phyloP scores from a whole-genome alignment of 2,329 filamentous ascomycete genomes.

The Penicillium expansum region DNA sequence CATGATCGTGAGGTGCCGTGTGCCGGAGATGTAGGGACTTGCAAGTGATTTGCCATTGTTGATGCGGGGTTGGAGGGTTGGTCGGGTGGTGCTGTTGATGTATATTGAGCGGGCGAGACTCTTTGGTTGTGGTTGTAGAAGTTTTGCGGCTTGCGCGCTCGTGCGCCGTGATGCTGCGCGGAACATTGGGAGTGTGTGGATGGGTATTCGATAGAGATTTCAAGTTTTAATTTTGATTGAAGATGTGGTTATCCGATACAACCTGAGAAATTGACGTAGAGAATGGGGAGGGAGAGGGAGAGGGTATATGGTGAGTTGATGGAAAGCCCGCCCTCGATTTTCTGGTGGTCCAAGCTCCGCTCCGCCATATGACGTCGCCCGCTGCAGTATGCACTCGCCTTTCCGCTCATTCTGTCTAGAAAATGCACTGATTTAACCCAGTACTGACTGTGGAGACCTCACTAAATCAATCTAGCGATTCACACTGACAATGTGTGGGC shows the following conservation, averaged over 20 bases:
- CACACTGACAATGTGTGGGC: slow-evolving; percentile 60
- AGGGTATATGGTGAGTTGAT: slow-evolving; percentile 3
- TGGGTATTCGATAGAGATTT: background rate
- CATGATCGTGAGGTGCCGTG: slow-evolving; percentile 27
- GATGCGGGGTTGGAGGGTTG: slow-evolving; percentile 8
- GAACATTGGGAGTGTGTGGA: slow-evolving; percentile 22
- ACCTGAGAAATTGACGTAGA: background rate
- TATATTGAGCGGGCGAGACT: slow-evolving; percentile 23
- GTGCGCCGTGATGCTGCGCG: slow-evolving; percentile 30
- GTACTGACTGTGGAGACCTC: no score
- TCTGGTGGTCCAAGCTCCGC: slow-evolving; percentile 28
- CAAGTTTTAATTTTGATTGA: background rate
- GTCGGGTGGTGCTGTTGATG: slow-evolving; percentile 15
- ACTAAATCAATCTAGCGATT: background rate
- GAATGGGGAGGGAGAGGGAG: background rate
- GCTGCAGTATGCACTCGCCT: background rate
- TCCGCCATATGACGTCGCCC: slow-evolving; percentile 29
- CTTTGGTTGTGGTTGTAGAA: slow-evolving; percentile 18
- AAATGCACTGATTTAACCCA: background rate
- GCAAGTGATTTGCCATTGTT: slow-evolving; percentile 3
- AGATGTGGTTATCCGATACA: background rate
- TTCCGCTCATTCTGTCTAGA: background rate
- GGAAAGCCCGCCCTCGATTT: slow-evolving; percentile 18
- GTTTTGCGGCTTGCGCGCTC: slow-evolving; percentile 23
- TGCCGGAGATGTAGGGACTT: slow-evolving; percentile 1